Evolutionary conservation across 164 flowering plant species (phyloP).

Genomic region (Protea cynaroides): DNA sequence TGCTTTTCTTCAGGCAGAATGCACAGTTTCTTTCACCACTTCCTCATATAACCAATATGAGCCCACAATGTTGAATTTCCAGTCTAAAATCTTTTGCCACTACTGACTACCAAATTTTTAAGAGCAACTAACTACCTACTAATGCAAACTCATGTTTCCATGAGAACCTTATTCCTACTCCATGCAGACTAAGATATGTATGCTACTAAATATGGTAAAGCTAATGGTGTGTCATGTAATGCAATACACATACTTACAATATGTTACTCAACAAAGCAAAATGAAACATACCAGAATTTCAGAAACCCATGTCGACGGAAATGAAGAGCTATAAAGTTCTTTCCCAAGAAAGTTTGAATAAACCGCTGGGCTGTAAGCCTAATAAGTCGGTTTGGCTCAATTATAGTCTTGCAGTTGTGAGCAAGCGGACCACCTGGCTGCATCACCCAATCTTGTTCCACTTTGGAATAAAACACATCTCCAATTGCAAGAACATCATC

Average conservation of each 20-base stretch:
- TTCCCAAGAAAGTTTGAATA: slow-evolving; percentile 89
- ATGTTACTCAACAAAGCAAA: neutral
- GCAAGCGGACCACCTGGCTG: slow-evolving; percentile 97
- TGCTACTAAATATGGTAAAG: neutral
- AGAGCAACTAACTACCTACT: too few species aligned
- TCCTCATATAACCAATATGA: too few species aligned
- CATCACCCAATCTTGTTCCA: slow-evolving; percentile 87
- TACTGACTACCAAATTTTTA: too few species aligned
- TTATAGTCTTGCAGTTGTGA: slow-evolving; percentile 74
- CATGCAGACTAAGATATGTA: neutral
- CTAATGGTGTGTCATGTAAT: neutral
- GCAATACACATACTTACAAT: neutral
- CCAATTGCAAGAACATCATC: slow-evolving; percentile 87
- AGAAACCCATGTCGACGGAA: slow-evolving; percentile 91
- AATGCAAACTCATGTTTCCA: too few species aligned
- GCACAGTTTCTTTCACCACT: too few species aligned
- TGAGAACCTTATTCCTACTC: neutral
- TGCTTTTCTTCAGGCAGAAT: too few species aligned
- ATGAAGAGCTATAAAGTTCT: slow-evolving; percentile 75
- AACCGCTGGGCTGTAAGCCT: slow-evolving; percentile 91
- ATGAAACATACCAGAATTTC: slow-evolving; percentile 75
- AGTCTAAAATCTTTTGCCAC: too few species aligned
- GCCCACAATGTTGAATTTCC: too few species aligned
- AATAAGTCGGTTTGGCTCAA: slow-evolving; percentile 82
- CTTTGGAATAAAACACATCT: slow-evolving; percentile 84